Percentiles rank a stretch among this genome's conserved stretches.
Conservation (phyloP, 140 eudicot species). For the Senecio squalidus region DNA sequence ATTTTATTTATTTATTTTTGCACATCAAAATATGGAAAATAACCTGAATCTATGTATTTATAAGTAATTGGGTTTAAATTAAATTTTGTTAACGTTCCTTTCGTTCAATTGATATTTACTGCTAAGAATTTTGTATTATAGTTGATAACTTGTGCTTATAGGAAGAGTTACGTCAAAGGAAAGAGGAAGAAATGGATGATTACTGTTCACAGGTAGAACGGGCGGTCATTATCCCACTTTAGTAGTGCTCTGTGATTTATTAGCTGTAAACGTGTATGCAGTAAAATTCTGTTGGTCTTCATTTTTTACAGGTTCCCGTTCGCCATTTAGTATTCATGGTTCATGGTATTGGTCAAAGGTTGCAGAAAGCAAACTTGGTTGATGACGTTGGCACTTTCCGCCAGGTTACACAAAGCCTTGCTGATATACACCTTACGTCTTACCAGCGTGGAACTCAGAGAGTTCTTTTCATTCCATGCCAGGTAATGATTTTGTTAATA, state of each 20-base stretch:
- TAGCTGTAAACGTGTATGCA: conserved; percentile 8
- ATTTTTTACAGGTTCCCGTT: conserved; percentile 78
- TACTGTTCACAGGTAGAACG: conserved; percentile 84
- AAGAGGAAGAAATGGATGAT: conserved; percentile 97
- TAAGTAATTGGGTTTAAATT: too few relatives aligned
- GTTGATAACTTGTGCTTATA: conserved; percentile 24
- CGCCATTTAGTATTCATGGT: conserved; percentile 96
- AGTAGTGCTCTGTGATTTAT: neutral
- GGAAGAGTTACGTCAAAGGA: conserved; percentile 93
- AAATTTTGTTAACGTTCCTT: too few relatives aligned
- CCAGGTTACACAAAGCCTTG: conserved; percentile 71
- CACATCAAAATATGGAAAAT: too few relatives aligned
- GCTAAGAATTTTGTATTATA: neutral
- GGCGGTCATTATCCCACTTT: conserved; percentile 9
- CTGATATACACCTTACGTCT: conserved; percentile 72
- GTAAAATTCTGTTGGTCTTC: conserved; percentile 3
- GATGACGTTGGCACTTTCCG: conserved; percentile 88
- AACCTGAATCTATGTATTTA: too few relatives aligned
- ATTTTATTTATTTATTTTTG: too few relatives aligned
- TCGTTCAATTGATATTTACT: too few relatives aligned
- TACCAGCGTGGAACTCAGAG: conserved; percentile 87
- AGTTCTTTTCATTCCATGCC: conserved; percentile 90
- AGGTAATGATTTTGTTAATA: conserved; percentile 30
- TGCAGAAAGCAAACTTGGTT: conserved; percentile 86
- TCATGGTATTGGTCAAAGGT: conserved; percentile 99